Conservation (phyloP, 78 protist species). For the Monosiga brevicollis region DNA sequence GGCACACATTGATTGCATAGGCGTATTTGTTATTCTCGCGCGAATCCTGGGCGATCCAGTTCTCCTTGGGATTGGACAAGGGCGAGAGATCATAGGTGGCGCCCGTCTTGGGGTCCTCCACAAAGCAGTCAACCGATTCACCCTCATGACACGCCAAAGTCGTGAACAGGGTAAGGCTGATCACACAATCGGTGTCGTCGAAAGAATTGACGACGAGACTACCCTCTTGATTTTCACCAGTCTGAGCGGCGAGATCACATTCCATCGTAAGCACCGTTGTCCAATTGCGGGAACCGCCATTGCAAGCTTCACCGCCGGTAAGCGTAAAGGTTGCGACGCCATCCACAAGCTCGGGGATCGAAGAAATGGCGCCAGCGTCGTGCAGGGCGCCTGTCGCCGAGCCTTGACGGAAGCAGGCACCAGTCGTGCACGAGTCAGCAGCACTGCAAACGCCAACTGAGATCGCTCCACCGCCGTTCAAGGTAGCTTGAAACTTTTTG, state of each 20-base stretch:
- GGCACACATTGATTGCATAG: neutral
- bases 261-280: neutral
- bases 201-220: neutral
- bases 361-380: neutral
- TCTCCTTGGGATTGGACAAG: neutral
- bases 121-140: neutral
- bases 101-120: neutral
- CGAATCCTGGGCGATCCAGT: neutral
- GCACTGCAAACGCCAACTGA: neutral
- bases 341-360: neutral
- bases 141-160: neutral
- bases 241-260: neutral
- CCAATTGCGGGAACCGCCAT: neutral
- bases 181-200: neutral
- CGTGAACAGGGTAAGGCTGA: neutral
- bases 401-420: neutral
- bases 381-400: neutral
- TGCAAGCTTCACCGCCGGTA: neutral
- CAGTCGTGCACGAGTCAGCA: neutral
- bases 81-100: constrained; percentile 2
- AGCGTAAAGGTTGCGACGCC: neutral
- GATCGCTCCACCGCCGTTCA: neutral
- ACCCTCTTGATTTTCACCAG: neutral
- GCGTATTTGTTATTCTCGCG: neutral
- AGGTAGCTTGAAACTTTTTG: neutral